Conservation (phyloP, 2,329 filamentous ascomycete genomes). For the Exophiala sp. region DNA sequence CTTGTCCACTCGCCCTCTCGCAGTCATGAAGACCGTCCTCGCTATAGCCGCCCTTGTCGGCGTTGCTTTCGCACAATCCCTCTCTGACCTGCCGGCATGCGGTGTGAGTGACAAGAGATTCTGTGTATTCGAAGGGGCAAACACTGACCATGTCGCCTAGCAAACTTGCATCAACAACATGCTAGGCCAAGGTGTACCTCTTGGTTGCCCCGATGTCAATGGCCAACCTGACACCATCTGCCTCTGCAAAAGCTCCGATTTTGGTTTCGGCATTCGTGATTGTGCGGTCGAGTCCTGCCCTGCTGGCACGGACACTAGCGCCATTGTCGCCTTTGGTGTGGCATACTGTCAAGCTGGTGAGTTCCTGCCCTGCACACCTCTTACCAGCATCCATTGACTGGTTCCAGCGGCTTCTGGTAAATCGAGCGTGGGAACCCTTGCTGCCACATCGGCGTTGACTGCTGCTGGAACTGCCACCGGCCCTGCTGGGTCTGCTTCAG, state of each 20-base stretch:
- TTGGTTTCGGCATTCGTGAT: conserved; percentile 43
- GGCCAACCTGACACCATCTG: conserved; percentile 35
- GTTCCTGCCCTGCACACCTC: background rate
- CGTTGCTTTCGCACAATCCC: conserved; percentile 27
- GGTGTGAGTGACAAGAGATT: conserved; percentile 27
- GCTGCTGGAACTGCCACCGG: conserved; percentile 15
- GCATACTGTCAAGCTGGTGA: conserved; percentile 34
- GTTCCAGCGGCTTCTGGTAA: conserved; percentile 16
- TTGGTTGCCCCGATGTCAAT: conserved; percentile 35
- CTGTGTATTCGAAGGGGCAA: background rate
- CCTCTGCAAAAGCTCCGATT: conserved; percentile 38
- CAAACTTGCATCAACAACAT: conserved; percentile 44
- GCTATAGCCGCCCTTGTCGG: conserved; percentile 26
- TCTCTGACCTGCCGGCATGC: conserved; percentile 27
- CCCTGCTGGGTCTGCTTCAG: conserved; percentile 11
- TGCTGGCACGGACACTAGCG: conserved; percentile 31
- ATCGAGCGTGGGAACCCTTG: conserved; percentile 9
- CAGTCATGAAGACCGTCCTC: conserved; percentile 31
- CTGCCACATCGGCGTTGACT: conserved; percentile 19
- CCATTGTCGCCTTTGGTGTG: conserved; percentile 34
- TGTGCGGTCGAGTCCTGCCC: conserved; percentile 43
- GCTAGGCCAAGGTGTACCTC: conserved; percentile 35
- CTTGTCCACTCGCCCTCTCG: background rate
- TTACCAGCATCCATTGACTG: background rate
- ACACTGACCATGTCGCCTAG: conserved; percentile 30